Evolutionary conservation across 495 filamentous ascomycete genomes (phyloP), one percentile per base, ranked within the genome.

Genomic region (Aspergillus panamensis): DNA sequence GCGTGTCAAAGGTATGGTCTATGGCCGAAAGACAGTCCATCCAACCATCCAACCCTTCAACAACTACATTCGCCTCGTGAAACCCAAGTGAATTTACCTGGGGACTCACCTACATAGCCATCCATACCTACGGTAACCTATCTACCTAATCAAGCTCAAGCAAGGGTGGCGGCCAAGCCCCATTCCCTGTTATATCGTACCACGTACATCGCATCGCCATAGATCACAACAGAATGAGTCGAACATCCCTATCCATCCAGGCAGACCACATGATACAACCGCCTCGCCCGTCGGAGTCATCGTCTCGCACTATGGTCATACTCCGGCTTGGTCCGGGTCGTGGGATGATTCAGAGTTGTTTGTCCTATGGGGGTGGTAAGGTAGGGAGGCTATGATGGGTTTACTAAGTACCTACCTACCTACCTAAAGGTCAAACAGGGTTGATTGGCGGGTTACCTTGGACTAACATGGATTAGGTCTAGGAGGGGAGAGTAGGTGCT

Each of bases 151-250:
- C 25, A 25, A 25, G 25, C 5, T 25, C 25, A 25, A 25, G 5
- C 25, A 25, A 25, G 25, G 25, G 25, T 25, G 25, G 25, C 25
- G 25, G 25, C 25, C 25, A 25, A 25, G 2, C 25, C 25, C 47
- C 29, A 14, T 30, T 13, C 13, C 20, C 47, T 5, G 47, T 29
- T 31, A 49, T 49, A 49, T 49, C 20, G 14, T 30, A 49, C 47
- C 47, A 49, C 47, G 47, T 25, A 25, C 2, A 5, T 49, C 47
- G 25, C 12, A n/a, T n/a, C n/a, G n/a, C n/a, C n/a, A n/a, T n/a
- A n/a, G n/a, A n/a, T n/a, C n/a, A n/a, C n/a, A n/a, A n/a, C 21
- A 31, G 8, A n/a, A 49, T 49, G 47, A 49, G 21, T 49, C 47
- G 31, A 49, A n/a, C 20, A 49, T 29, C 20, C 43, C 0, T 17